Base-by-base conservation (phyloP, 768 basidiomycete species). In the Termitomyces sp. region DNA sequence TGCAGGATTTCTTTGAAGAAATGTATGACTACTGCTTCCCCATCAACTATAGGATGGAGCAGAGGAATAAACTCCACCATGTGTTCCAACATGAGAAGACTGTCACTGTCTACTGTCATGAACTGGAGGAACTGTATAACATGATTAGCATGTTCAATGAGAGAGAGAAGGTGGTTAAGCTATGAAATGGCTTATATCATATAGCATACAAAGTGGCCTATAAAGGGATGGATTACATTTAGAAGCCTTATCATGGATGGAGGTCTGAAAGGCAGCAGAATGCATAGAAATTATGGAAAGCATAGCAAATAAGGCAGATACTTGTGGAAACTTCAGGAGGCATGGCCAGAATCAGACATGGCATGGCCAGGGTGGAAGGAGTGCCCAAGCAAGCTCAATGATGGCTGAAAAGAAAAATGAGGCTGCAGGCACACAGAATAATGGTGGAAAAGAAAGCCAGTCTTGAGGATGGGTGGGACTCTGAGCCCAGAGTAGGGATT, bases 21-120 rank as follows among this genome's bases (percentile, higher is more conserved):
- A n/a, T n/a, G n/a, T n/a, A n/a, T n/a, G n/a, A n/a, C n/a, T n/a
- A 73, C 24, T 75, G 75, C 33, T 77, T 77, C 63, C 75, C 75
- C 0, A 50, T 67, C 0, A 63, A 73, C 44, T 76, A 67, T 47
- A 37, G 64, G 0, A 39, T 65, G 7, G 51, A 72, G 31, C 72
- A 72, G 55, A 34, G 66, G 0, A 58, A 67, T 7, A 68, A 70
- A 20, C 60, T 79, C 0, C 45, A 62, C 0, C 41, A 48, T 0
- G 62, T 56, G 8, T 55, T 46, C 1, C 76, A 79, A 51, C 58
- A 65, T 2, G 51, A 67, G 2, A 67, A 64, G 11, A 66, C 63
- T 0, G 72, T 79, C 0, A 57, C 65, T 0, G 69, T n/a, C n/a
- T n/a, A n/a, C n/a, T n/a, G n/a, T n/a, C n/a, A n/a, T n/a, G n/a